Evolutionary conservation across 2,329 filamentous ascomycete species (phyloP), one percentile per base, ranked within the genome.

Genomic region (Ophiosphaerella herpotricha): DNA sequence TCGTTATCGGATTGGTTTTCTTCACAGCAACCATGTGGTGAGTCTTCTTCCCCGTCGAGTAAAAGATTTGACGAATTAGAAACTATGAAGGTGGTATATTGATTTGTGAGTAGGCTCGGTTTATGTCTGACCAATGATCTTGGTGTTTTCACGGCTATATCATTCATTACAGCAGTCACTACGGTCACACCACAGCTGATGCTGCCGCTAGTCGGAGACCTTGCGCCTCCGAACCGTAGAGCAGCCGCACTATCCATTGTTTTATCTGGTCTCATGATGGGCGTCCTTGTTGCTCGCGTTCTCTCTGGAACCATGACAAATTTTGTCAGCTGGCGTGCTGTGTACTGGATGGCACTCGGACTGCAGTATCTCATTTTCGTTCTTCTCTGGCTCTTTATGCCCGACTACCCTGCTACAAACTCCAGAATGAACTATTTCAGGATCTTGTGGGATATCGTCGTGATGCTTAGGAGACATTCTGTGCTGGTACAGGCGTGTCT

Each of bases 181-280:
- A 94, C 89, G 0, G 89, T 93, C 2, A 93, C 90, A 0, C 90
- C 89, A 0, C 79, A 81, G 56, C 68, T 82, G 46, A 90, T 94
- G 88, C 84, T 94, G 13, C 90, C 90, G 0, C 77, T 94, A 0
- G 88, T 92, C 0, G 88, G 89, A 2, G 89, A 93, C 62, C 84
- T 93, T 14, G 89, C 90, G 0, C 88, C 89, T 0, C 78, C 83
- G 0, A 75, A 85, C 36, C 82, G 86, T 24, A 84, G 88, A 11
- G 88, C 88, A 1, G 82, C 85, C 23, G 84, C 87, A 11, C 78
- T 93, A 5, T 86, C 87, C 5, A 84, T 93, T 50, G 86, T 92
- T 7, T 85, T 89, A 2, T 90, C 87, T 0, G 90, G 89, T 1
- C 76, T 93, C 1, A 82, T 90, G 37, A 81, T 92, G 1, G 90